These are phyloP conservation scores for Colletotrichum orchidophilum DNA, from an alignment of 2,329 filamentous ascomycete species.

Conservation along the genomic window DNA sequence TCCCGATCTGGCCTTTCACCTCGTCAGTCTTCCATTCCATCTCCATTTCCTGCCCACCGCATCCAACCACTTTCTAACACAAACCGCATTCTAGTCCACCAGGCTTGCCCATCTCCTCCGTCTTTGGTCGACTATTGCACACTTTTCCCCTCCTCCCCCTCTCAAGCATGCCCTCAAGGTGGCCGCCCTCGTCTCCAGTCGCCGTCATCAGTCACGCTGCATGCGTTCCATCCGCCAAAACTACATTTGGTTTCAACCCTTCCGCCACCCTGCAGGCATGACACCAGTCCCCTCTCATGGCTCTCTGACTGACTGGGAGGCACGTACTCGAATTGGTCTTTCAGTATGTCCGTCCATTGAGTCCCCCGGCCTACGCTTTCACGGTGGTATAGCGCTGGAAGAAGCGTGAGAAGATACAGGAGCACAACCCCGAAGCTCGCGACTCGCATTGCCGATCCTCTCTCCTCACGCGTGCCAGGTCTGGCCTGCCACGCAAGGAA, in stretches of 20 bases:
- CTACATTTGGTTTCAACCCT: not conserved
- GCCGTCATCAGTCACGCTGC: conserved; percentile 2
- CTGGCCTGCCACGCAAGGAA: conserved; percentile 26
- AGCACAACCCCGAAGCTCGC: no score
- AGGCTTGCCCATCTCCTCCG: not conserved
- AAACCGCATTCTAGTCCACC: not conserved
- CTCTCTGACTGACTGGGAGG: no score
- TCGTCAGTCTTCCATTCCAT: conserved; percentile 9
- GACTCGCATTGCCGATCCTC: conserved; percentile 25
- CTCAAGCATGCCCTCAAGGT: not conserved
- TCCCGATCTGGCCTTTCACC: not conserved
- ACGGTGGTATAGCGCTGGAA: no score
- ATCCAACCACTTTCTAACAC: conserved; percentile 6
- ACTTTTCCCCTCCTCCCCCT: not conserved
- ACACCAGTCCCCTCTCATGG: not conserved
- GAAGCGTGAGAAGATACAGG: no score
- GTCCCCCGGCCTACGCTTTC: no score
- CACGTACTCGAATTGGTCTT: no score
- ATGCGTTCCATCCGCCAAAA: conserved; percentile 10
- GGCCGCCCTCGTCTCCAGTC: not conserved
- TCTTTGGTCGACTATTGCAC: not conserved
- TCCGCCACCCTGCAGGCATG: not conserved
- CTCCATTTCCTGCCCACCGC: conserved; percentile 7
- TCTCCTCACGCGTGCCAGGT: conserved; percentile 23
- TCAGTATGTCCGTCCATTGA: no score